phyloP scores from a whole-genome alignment of 805 yeast species.

The Suhomyces tanzawaensis region DNA sequence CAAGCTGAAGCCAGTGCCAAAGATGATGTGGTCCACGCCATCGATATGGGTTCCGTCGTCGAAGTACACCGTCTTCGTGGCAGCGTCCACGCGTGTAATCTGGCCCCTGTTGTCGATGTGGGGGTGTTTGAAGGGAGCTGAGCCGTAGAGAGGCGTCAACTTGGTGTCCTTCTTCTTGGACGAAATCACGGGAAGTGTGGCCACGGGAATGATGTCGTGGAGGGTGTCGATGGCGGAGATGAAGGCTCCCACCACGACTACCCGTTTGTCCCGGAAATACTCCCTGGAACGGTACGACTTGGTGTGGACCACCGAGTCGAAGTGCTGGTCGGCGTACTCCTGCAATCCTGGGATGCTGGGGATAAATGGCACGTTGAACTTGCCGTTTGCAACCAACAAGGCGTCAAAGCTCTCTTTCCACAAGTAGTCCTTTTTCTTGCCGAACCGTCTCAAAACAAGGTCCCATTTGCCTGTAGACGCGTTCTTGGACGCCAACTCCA shows the following conservation, averaged over 20 bases:
- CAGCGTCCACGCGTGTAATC: conserved; percentile 8
- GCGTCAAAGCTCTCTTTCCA: conserved; percentile 19
- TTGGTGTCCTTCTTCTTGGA: conserved; percentile 19
- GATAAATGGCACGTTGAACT: conserved; percentile 21
- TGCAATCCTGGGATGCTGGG: conserved; percentile 19
- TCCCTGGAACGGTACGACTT: conserved; percentile 18
- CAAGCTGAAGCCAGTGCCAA: conserved; percentile 25
- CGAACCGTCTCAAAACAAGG: conserved; percentile 13
- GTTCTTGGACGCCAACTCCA: conserved; percentile 25
- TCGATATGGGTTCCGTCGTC: conserved; percentile 16
- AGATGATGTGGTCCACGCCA: conserved; percentile 19
- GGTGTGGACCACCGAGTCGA: conserved; percentile 17
- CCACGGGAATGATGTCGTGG: conserved; percentile 20
- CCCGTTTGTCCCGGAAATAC: conserved; percentile 15
- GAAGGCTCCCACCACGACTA: conserved; percentile 20
- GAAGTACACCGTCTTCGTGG: conserved; percentile 15
- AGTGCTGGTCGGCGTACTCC: conserved; percentile 12
- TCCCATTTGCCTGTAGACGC: conserved; percentile 16
- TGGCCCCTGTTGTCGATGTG: conserved; percentile 8
- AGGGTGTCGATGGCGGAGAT: conserved; percentile 16
- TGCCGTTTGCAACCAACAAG: conserved; percentile 21
- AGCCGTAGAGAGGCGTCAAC: conserved; percentile 6
- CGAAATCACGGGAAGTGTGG: conserved; percentile 14
- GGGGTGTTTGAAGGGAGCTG: conserved; percentile 12
- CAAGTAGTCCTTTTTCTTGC: conserved; percentile 15